Conservation (phyloP, 2,329 filamentous ascomycete species). For the Venturia pyrina region DNA sequence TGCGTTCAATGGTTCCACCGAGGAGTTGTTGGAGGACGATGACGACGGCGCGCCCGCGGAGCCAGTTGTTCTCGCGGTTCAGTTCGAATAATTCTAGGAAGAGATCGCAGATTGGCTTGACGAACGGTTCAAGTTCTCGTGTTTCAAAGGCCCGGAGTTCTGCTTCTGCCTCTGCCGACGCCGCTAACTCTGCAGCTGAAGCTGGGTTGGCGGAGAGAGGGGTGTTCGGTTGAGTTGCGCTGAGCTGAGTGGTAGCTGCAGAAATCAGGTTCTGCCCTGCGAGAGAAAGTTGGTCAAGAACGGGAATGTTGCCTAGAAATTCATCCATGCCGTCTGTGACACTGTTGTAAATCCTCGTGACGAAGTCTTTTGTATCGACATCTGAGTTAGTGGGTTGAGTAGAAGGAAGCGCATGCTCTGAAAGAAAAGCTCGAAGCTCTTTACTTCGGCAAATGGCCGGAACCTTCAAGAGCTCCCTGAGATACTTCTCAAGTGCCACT, state of each 20-base stretch:
- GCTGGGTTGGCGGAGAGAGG: slow-evolving; percentile 36
- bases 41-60: slow-evolving; percentile 87
- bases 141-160: slow-evolving; percentile 87
- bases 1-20: slow-evolving; percentile 90
- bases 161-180: slow-evolving; percentile 68
- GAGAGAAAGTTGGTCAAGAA: slow-evolving; percentile 85
- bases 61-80: slow-evolving; percentile 93
- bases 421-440: slow-evolving; percentile 85
- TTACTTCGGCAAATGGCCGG: slow-evolving; percentile 91
- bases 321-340: slow-evolving; percentile 98
- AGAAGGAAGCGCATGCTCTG: slow-evolving; percentile 66
- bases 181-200: slow-evolving; percentile 26
- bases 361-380: slow-evolving; percentile 65
- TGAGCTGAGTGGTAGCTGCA: slow-evolving; percentile 50
- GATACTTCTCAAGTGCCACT: slow-evolving; percentile 72
- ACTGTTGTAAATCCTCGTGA: slow-evolving; percentile 89
- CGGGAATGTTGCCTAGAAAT: slow-evolving; percentile 89
- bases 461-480: slow-evolving; percentile 67
- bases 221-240: slow-evolving; percentile 30
- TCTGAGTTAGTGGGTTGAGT: slow-evolving; percentile 31
- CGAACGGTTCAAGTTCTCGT: slow-evolving; percentile 82
- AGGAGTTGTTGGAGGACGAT: slow-evolving; percentile 93
- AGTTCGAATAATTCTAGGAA: slow-evolving; percentile 94
- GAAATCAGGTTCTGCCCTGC: slow-evolving; percentile 87
- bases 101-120: slow-evolving; percentile 96